These are phyloP conservation scores for Penicillium paradoxum DNA, from an alignment of 495 filamentous ascomycete genomes.

Conservation along the genomic window DNA sequence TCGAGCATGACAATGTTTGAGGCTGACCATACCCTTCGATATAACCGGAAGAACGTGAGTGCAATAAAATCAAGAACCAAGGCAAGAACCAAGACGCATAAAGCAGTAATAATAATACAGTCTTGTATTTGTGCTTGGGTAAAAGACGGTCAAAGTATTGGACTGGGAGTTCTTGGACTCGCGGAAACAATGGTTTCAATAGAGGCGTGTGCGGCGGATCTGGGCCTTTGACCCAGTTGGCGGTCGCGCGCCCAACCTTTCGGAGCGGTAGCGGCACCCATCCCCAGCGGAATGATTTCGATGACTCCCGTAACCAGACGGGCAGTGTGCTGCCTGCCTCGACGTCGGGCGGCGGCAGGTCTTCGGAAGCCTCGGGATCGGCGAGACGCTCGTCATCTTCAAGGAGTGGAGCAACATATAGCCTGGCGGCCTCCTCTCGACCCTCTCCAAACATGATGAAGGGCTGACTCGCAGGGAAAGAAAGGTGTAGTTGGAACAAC, in stretches of 20 bases:
- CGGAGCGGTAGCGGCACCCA: constrained; percentile 50
- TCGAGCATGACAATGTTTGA: constrained; percentile 61
- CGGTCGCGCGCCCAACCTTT: constrained; percentile 44
- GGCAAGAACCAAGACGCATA: constrained; percentile 67
- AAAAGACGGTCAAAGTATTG: constrained; percentile 56
- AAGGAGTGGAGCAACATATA: constrained; percentile 32
- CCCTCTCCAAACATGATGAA: constrained; percentile 35
- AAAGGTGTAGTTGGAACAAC: constrained; percentile 1
- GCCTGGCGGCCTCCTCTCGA: constrained; percentile 29
- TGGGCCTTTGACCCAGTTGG: constrained; percentile 69
- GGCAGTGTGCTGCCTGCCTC: constrained; percentile 37
- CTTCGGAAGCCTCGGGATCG: constrained; percentile 41
- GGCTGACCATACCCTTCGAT: constrained; percentile 67
- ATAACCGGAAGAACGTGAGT: constrained; percentile 57
- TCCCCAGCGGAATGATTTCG: constrained; percentile 48
- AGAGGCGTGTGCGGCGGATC: constrained; percentile 56
- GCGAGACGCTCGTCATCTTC: constrained; percentile 35
- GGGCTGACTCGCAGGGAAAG: background rate
- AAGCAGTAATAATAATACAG: constrained; percentile 54
- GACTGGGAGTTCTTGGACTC: constrained; percentile 63
- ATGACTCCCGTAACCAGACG: constrained; percentile 51
- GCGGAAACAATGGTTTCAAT: constrained; percentile 65
- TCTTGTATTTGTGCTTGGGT: constrained; percentile 58
- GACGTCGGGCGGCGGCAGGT: constrained; percentile 34
- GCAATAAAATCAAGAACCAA: constrained; percentile 62